phyloP scores from a whole-genome alignment of 768 basidiomycete genomes.

The Hemileccinum impolitum region DNA sequence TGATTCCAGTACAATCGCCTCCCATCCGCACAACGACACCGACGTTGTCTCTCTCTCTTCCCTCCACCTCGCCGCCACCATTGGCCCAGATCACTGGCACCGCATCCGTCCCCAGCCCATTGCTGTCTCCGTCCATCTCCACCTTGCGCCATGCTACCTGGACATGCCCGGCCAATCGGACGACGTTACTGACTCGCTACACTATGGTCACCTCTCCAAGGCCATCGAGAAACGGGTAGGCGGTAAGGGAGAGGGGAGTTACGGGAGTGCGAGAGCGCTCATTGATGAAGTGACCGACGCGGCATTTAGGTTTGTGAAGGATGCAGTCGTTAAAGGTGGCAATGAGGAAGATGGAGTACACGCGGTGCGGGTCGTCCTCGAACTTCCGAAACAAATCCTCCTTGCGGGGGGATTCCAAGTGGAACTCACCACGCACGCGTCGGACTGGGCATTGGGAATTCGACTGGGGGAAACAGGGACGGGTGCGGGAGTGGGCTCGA shows the following conservation, averaged over 20 bases:
- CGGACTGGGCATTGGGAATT: background rate
- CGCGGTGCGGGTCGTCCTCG: conserved; percentile 41
- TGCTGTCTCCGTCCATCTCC: conserved; percentile 43
- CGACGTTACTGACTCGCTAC: conserved; percentile 53
- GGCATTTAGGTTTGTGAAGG: conserved; percentile 39
- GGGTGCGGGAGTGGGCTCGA: background rate
- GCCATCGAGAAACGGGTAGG: conserved; percentile 34
- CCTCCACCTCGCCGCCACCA: conserved; percentile 37
- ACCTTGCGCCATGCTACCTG: conserved; percentile 42
- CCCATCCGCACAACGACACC: conserved; percentile 6
- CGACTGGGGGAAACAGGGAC: background rate
- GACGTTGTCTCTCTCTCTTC: conserved; percentile 47
- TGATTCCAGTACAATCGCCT: background rate
- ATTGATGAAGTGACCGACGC: conserved; percentile 35
- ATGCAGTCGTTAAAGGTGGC: conserved; percentile 18
- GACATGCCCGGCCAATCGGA: conserved; percentile 44
- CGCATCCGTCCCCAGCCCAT: conserved; percentile 48
- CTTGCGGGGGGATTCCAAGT: conserved; percentile 34
- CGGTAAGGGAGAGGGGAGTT: conserved; percentile 14
- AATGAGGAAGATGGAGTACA: background rate
- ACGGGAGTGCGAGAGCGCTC: conserved; percentile 31
- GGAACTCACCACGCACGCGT: conserved; percentile 31
- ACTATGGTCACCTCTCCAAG: conserved; percentile 65
- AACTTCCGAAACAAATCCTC: conserved; percentile 49
- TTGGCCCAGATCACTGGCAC: conserved; percentile 54